Evolutionary conservation across 768 basidiomycete species (phyloP), one percentile per base, ranked within the genome.

Genomic region (Grammothele lineata): DNA sequence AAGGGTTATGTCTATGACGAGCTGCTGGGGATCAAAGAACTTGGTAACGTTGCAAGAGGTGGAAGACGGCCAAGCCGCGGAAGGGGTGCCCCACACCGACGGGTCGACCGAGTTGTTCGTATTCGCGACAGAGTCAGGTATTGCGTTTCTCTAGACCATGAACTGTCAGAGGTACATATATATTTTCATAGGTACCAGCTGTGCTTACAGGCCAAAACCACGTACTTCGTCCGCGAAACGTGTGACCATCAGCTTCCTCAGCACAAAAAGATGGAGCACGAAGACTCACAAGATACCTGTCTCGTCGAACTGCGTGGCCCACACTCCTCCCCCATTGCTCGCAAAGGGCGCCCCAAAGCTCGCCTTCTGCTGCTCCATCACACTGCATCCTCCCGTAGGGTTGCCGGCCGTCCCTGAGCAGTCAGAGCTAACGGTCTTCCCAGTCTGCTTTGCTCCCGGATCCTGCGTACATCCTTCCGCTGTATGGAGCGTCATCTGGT

Each of bases 301-400:
- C 8, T 69, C 67, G 40, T 85, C 85, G 47, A 85, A 81, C 57
- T 85, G 84, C 5, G 81, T 72, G 1, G 84, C 85, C 63, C 71
- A 91, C 3, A 81, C 78, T 7, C 81, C 81, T 15, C 81, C 81
- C 11, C 79, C 77, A 1, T 66, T 70, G 1, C 58, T 30, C 4
- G 68, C 69, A 50, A 78, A 78, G 6, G 58, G 66, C 4, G 56
- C 53, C 10, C 72, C 71, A 43, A 62, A 75, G 36, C 68, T 71
- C 43, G 66, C 66, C 18, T 62, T 45, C 43, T 62, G 62, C 26
- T 56, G 62, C 48, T 70, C 69, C 42, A 45, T 40, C n/a, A 57
- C 41, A 15, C 40, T 47, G 25, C 55, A 57, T 1, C 52, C 55
- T 10, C 38, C 37, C n/a, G 53, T 48, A 7, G 56, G 51, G 49